These are phyloP conservation scores for Colletotrichum coccodes DNA, from an alignment of 2,329 filamentous ascomycete species.

Conservation along the genomic window DNA sequence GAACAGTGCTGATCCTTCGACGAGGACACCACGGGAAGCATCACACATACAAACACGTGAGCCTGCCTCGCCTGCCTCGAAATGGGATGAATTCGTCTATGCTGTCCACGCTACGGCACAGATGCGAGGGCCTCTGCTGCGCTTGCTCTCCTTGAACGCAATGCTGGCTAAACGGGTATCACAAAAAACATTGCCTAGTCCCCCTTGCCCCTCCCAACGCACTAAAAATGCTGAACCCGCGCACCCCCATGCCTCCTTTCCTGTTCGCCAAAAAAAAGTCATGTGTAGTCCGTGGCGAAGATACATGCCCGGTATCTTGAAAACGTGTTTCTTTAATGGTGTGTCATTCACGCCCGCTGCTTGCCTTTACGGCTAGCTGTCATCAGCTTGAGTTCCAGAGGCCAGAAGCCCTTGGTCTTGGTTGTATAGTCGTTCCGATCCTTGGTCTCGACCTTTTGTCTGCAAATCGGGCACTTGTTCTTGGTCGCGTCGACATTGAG, in stretches of 20 bases:
- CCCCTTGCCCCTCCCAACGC: conserved; percentile 1
- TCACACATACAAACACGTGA: background rate
- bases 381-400: conserved; percentile 71
- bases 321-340: background rate
- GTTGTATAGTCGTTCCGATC: conserved; percentile 50
- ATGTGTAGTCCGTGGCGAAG: background rate
- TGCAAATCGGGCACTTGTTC: conserved; percentile 72
- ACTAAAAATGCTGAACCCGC: conserved; percentile 24
- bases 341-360: conserved; percentile 34
- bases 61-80: background rate
- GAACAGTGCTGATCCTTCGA: background rate
- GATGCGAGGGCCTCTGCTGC: background rate
- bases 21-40: background rate
- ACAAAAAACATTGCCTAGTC: conserved; percentile 13
- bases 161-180: conserved; percentile 31
- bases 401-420: conserved; percentile 65
- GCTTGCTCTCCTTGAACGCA: background rate
- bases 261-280: background rate
- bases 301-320: background rate
- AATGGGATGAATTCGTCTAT: conserved; percentile 2
- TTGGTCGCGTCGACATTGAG: conserved; percentile 66
- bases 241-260: background rate
- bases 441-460: conserved; percentile 65
- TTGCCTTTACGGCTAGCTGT: conserved; percentile 65
- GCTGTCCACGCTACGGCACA: background rate